A percentile compares a stretch with the other conserved stretches of the same genome.
phyloP scores from a whole-genome alignment of 768 basidiomycete species.

The Pleurotus giganteus region DNA sequence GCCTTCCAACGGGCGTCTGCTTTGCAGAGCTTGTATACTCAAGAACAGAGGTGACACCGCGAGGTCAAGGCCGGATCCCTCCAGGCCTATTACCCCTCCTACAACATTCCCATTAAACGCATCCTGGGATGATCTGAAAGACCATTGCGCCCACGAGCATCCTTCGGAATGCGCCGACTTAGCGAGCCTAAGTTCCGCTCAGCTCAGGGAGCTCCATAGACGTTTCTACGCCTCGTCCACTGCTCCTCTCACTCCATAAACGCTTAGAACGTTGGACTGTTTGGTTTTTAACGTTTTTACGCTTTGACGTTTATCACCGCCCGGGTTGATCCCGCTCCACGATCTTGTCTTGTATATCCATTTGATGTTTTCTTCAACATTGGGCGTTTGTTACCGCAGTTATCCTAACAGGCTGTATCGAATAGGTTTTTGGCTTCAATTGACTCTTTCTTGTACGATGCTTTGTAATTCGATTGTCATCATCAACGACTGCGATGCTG shows the following conservation, averaged over 20 bases:
- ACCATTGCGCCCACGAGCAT: slow-evolving; percentile 32
- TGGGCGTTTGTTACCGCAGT: background rate
- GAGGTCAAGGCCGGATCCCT: background rate
- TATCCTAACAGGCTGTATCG: background rate
- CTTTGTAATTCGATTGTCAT: background rate
- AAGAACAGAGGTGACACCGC: background rate
- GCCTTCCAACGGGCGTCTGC: slow-evolving; percentile 23
- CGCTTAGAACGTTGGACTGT: background rate
- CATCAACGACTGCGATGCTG: background rate
- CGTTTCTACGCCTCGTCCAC: background rate
- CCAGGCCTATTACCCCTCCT: slow-evolving; percentile 8
- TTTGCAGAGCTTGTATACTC: slow-evolving; percentile 35
- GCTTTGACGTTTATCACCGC: background rate
- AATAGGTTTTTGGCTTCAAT: background rate
- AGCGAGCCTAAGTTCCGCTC: slow-evolving; percentile 28
- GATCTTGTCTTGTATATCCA: background rate
- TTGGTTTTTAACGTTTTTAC: background rate
- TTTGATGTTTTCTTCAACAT: background rate
- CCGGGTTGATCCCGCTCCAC: background rate
- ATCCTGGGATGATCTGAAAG: slow-evolving; percentile 33
- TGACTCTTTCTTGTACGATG: background rate
- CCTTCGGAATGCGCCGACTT: slow-evolving; percentile 34
- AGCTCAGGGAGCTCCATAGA: slow-evolving; percentile 30
- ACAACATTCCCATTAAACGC: slow-evolving; percentile 26
- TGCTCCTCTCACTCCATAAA: background rate